A percentile compares a stretch with the other conserved stretches of the same genome.
These are phyloP conservation scores for Hysterangium stoloniferum DNA, from an alignment of 768 basidiomycete species.

Conservation along the genomic window DNA sequence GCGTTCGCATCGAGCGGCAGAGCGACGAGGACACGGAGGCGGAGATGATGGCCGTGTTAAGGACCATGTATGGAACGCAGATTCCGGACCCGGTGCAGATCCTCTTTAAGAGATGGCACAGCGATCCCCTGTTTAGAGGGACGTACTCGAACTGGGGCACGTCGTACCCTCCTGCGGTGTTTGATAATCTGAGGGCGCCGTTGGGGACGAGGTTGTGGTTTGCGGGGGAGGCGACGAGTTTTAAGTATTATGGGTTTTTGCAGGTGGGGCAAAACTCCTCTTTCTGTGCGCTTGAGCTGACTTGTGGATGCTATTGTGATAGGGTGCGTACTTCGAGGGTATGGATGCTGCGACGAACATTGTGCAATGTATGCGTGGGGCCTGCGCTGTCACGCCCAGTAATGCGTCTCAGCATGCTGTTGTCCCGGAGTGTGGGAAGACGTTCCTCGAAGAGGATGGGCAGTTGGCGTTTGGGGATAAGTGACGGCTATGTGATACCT, in stretches of 20 bases:
- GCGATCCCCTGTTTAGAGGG: conserved; percentile 46
- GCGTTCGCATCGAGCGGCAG: conserved; percentile 49
- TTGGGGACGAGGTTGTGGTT: conserved; percentile 47
- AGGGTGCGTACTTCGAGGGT: conserved; percentile 55
- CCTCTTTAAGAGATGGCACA: conserved; percentile 46
- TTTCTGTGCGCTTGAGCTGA: neutral
- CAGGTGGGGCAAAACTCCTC: conserved; percentile 33
- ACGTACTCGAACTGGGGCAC: conserved; percentile 69
- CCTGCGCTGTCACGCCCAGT: neutral
- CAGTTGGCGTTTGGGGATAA: too few relatives aligned
- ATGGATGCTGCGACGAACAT: conserved; percentile 31
- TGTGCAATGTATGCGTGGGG: conserved; percentile 31
- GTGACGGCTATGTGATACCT: too few relatives aligned
- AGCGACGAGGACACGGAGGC: conserved; percentile 36
- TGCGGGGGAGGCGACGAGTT: conserved; percentile 54
- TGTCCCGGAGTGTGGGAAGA: conserved; percentile 5
- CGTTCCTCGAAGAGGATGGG: conserved; percentile 11
- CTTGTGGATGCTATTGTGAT: conserved; percentile 34
- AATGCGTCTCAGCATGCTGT: neutral
- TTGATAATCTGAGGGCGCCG: conserved; percentile 50
- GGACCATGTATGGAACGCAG: conserved; percentile 44
- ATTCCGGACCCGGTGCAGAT: conserved; percentile 53
- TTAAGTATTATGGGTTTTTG: conserved; percentile 35
- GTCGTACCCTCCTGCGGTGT: conserved; percentile 44
- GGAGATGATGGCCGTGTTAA: conserved; percentile 52